Evolutionary conservation across 108 stramenopile species (phyloP).

Genomic region (Nannochloropsis granulata): DNA sequence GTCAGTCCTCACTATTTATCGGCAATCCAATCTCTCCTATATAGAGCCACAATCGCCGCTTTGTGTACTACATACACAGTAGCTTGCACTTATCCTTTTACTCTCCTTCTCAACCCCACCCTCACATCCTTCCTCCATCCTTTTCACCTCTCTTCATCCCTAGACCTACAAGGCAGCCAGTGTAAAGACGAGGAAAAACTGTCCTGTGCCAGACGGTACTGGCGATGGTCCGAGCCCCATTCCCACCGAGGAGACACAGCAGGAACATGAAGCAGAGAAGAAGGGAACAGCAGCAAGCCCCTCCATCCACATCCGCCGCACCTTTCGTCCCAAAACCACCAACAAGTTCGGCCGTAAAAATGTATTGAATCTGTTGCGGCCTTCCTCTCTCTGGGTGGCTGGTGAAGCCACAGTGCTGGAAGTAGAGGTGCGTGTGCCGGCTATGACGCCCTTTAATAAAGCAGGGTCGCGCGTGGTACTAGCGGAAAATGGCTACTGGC

Average conservation of each 20-base stretch:
- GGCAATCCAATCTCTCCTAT: too few species aligned
- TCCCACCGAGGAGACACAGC: not conserved
- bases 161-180: not conserved
- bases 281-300: not conserved
- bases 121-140: not conserved
- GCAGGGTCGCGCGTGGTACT: not conserved
- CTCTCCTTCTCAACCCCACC: too few species aligned
- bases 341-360: not conserved
- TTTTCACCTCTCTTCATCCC: not conserved
- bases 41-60: too few species aligned
- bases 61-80: too few species aligned
- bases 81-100: too few species aligned
- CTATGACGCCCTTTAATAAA: not conserved
- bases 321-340: not conserved
- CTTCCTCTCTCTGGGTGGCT: not conserved
- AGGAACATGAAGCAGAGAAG: not conserved
- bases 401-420: not conserved
- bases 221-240: not conserved
- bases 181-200: not conserved
- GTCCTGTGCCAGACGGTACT: not conserved
- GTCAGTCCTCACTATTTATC: too few species aligned
- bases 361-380: not conserved
- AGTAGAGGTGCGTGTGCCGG: not conserved
- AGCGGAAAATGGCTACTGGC: not conserved
- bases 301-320: not conserved